Percentiles rank a stretch among this genome's conserved stretches.
These are phyloP conservation scores for Aspergillus tubingensis DNA, from an alignment of 2,329 filamentous ascomycete genomes.

Conservation along the genomic window DNA sequence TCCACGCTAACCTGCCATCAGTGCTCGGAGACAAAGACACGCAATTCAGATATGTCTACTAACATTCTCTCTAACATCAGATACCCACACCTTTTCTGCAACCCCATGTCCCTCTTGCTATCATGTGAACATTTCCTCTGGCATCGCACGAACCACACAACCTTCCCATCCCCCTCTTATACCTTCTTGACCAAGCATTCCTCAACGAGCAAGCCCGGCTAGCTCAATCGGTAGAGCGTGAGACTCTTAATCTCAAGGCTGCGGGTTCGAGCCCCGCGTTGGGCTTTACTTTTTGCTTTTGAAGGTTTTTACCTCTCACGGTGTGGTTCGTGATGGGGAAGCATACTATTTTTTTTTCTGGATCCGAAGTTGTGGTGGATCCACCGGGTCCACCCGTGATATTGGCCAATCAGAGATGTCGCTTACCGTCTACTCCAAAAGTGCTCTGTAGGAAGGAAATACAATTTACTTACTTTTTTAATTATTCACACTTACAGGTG, in stretches of 20 bases:
- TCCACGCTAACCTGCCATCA: too few relatives aligned
- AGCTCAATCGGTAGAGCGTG: slow-evolving; percentile 55
- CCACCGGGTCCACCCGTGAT: not conserved
- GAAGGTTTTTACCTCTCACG: not conserved
- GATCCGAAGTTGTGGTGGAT: not conserved
- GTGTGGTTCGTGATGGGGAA: not conserved
- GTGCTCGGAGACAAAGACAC: too few relatives aligned
- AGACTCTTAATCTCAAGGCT: slow-evolving; percentile 50
- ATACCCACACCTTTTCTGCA: too few relatives aligned
- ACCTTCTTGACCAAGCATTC: not conserved
- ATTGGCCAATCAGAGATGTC: not conserved
- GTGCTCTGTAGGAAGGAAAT: too few relatives aligned
- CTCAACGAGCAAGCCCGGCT: slow-evolving; percentile 40
- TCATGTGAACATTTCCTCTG: too few relatives aligned
- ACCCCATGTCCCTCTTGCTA: too few relatives aligned
- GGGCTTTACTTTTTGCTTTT: slow-evolving; percentile 32
- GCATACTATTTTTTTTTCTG: not conserved
- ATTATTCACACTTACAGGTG: too few relatives aligned
- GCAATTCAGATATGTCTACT: too few relatives aligned
- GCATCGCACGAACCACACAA: too few relatives aligned
- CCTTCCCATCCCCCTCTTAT: not conserved
- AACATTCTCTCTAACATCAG: too few relatives aligned
- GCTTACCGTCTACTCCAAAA: too few relatives aligned
- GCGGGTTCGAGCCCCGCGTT: slow-evolving; percentile 47
- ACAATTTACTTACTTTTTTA: too few relatives aligned